Percentiles rank a stretch among this genome's conserved stretches.
These are phyloP conservation scores for Termitomyces sp. DNA, from an alignment of 768 basidiomycete species.

Conservation along the genomic window DNA sequence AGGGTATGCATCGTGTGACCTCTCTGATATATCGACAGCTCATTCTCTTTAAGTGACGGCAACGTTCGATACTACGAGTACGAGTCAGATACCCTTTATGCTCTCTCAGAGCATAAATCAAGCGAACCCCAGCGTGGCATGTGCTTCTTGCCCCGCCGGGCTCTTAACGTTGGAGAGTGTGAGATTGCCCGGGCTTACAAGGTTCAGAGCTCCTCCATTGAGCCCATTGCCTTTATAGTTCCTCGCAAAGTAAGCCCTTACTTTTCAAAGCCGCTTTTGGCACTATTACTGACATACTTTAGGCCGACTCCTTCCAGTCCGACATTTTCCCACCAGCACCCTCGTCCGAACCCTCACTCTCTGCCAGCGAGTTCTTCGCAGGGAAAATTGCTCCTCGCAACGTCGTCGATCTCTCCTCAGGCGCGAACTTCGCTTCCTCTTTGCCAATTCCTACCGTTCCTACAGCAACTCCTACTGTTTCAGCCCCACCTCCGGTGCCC, in stretches of 20 bases:
- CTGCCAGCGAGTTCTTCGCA: constrained; percentile 81
- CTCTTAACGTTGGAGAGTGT: constrained; percentile 83
- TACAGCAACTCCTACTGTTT: constrained; percentile 25
- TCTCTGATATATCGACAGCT: background rate
- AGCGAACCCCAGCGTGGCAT: constrained; percentile 94
- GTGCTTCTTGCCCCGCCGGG: constrained; percentile 92
- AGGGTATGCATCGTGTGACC: constrained; percentile 47
- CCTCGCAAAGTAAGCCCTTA: constrained; percentile 69
- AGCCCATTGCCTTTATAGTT: constrained; percentile 93
- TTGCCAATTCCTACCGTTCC: constrained; percentile 30
- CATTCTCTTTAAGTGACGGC: constrained; percentile 60
- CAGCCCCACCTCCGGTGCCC: constrained; percentile 9
- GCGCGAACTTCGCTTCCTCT: constrained; percentile 30
- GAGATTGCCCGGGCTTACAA: constrained; percentile 97
- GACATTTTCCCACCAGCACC: constrained; percentile 95
- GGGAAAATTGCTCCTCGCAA: constrained; percentile 80
- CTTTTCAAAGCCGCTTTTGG: background rate
- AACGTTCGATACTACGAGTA: constrained; percentile 98
- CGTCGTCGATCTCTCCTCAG: constrained; percentile 75
- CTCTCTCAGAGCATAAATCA: constrained; percentile 81
- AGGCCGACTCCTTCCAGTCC: constrained; percentile 95
- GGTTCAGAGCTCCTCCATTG: constrained; percentile 64
- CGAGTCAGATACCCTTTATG: constrained; percentile 76
- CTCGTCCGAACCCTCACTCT: constrained; percentile 72
- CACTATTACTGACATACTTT: constrained; percentile 7